Base-by-base conservation (phyloP, 371 early-diverging fungal genomes). In the Amoeboaphelidium occidentale region DNA sequence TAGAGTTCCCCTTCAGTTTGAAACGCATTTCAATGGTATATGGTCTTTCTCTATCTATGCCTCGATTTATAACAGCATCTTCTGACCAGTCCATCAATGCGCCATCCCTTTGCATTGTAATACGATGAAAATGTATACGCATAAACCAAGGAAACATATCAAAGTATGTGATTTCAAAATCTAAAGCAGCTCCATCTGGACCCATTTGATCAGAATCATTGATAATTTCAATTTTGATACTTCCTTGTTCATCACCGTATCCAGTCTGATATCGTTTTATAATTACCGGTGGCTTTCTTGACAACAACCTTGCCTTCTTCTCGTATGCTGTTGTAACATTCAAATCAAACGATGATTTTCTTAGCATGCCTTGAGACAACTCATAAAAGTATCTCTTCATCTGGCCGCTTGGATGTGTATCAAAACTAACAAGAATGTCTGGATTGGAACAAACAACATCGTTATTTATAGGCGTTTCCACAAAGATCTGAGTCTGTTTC, bases 61-160 rank as follows among this genome's bases (percentile, higher is more conserved):
- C 79, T 25, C n/a, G n/a, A n/a, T n/a, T n/a, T n/a, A n/a, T n/a
- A n/a, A n/a, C n/a, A n/a, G n/a, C n/a, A n/a, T n/a, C n/a, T n/a
- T n/a, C n/a, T n/a, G n/a, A n/a, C n/a, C n/a, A n/a, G n/a, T n/a
- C n/a, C n/a, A n/a, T n/a, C n/a, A n/a, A n/a, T n/a, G n/a, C n/a
- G n/a, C n/a, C n/a, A n/a, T n/a, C n/a, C n/a, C n/a, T n/a, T n/a
- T n/a, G n/a, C n/a, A n/a, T n/a, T n/a, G n/a, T n/a, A n/a, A n/a
- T n/a, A n/a, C n/a, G n/a, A n/a, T n/a, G n/a, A n/a, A n/a, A 56
- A 63, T 85, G 90, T 12, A 87, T 49, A 48, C 81, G 83, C 23
- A 94, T 63, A 53, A 73, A 87, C 92, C 92, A 94, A 0, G 92
- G 96, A 3, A 88, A 61, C 1, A 74, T 62, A 48, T 91, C 86